Percentiles rank a stretch among this genome's conserved stretches.
These are phyloP conservation scores for Backusella tuberculispora DNA, from an alignment of 192 early-diverging fungal genomes.

Conservation along the genomic window DNA sequence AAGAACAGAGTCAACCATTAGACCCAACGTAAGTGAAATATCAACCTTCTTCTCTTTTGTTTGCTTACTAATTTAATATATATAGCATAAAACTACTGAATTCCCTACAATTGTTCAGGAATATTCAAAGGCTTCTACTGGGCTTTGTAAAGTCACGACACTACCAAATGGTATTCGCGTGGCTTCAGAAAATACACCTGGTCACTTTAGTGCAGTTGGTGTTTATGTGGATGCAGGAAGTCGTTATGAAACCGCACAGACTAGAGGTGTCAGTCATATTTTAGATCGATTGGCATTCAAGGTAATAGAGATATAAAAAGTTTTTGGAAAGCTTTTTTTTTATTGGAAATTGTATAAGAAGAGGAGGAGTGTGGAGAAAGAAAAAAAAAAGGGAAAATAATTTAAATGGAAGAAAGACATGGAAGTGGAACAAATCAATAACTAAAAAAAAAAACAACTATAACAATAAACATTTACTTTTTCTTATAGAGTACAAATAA, in stretches of 20 bases:
- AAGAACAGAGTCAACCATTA: not conserved
- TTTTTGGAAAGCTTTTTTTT: no score
- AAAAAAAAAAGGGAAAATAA: no score
- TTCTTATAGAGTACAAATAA: slow-evolving; percentile 68
- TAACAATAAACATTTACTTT: no score
- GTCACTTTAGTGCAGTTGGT: slow-evolving; percentile 90
- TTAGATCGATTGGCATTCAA: slow-evolving; percentile 95
- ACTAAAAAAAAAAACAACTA: no score
- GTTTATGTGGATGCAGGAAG: slow-evolving; percentile 92
- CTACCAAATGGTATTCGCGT: slow-evolving; percentile 91
- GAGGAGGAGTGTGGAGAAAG: no score
- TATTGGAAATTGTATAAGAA: not conserved
- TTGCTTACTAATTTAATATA: not conserved
- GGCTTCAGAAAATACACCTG: slow-evolving; percentile 76
- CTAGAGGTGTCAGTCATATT: slow-evolving; percentile 80
- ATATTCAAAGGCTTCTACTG: slow-evolving; percentile 43
- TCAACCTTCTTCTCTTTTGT: not conserved
- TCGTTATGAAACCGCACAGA: slow-evolving; percentile 74
- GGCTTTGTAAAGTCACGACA: slow-evolving; percentile 64
- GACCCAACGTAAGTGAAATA: not conserved
- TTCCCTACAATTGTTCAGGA: slow-evolving; percentile 39
- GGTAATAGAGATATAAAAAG: no score
- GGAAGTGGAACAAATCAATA: not conserved
- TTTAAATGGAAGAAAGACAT: no score
- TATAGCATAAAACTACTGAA: not conserved